These are phyloP conservation scores for Aspergillus tamarii DNA, from an alignment of 2,329 filamentous ascomycete species.

Conservation along the genomic window DNA sequence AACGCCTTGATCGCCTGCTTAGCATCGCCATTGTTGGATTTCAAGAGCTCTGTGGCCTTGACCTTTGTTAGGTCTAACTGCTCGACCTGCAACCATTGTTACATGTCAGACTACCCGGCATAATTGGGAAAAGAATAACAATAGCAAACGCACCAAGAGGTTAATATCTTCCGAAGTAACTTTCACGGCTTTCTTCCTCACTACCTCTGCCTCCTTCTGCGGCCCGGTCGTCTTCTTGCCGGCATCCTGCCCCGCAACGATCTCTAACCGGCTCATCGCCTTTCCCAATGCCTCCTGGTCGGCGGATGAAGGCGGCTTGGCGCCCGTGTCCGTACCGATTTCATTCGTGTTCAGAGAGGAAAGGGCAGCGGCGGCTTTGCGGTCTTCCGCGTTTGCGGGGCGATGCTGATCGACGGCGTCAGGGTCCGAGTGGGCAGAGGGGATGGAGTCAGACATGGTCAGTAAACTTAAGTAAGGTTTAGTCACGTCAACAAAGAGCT, in stretches of 20 bases:
- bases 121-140: neutral
- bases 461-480: neutral
- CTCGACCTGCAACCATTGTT: constrained; percentile 37
- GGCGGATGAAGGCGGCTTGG: constrained; percentile 37
- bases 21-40: constrained; percentile 49
- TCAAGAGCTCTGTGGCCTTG: constrained; percentile 53
- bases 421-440: constrained; percentile 41
- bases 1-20: constrained; percentile 47
- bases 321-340: constrained; percentile 36
- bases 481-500: neutral
- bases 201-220: constrained; percentile 33
- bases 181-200: constrained; percentile 49
- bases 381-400: constrained; percentile 52
- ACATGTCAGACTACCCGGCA: neutral
- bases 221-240: constrained; percentile 26
- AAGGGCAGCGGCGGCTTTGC: constrained; percentile 54
- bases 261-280: constrained; percentile 54
- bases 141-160: constrained; percentile 46
- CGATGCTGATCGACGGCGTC: constrained; percentile 36
- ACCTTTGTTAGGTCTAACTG: constrained; percentile 50
- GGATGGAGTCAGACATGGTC: constrained; percentile 49
- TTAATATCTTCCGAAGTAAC: constrained; percentile 49
- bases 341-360: constrained; percentile 50
- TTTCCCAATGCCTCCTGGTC: constrained; percentile 54
- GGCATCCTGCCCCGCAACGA: constrained; percentile 36